Conservation (phyloP, 805 yeast species). For the Sugiyamaella qingdaonensis region DNA sequence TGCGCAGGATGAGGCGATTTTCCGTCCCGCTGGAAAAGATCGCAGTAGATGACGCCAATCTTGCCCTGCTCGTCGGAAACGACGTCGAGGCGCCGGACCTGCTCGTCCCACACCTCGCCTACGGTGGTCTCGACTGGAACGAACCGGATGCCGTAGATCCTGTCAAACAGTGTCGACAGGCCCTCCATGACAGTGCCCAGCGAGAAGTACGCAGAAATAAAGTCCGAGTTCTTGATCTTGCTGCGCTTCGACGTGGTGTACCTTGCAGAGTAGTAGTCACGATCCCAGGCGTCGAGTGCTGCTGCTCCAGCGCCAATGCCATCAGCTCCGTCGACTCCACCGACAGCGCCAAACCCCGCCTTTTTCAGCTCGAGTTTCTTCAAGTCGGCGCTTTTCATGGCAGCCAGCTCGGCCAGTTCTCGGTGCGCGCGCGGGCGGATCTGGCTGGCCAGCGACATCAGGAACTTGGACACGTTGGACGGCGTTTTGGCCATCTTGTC, state of each 20-base stretch:
- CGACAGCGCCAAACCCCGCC: too few species aligned
- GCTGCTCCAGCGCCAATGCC: not conserved
- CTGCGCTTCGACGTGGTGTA: slow-evolving; percentile 25
- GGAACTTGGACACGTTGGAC: slow-evolving; percentile 65
- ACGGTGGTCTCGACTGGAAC: slow-evolving; percentile 55
- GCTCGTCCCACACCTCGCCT: slow-evolving; percentile 87
- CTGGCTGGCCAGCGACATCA: slow-evolving; percentile 52
- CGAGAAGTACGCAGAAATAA: slow-evolving; percentile 68
- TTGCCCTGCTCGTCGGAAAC: slow-evolving; percentile 57
- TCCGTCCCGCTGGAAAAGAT: slow-evolving; percentile 71
- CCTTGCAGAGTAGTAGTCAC: slow-evolving; percentile 58
- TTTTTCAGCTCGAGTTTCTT: too few species aligned
- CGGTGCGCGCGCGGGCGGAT: slow-evolving; percentile 50
- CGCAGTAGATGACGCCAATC: slow-evolving; percentile 82
- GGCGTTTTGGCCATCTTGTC: slow-evolving; percentile 90
- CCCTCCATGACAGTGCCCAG: slow-evolving; percentile 86
- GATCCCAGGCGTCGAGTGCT: slow-evolving; percentile 81
- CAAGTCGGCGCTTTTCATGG: slow-evolving; percentile 35
- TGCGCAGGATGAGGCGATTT: slow-evolving; percentile 89
- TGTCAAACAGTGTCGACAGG: slow-evolving; percentile 61
- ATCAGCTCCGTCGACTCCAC: too few species aligned
- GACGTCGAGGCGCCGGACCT: slow-evolving; percentile 78
- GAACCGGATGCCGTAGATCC: slow-evolving; percentile 72
- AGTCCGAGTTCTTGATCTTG: slow-evolving; percentile 34
- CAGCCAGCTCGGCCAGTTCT: slow-evolving; percentile 47